phyloP scores from a whole-genome alignment of 495 filamentous ascomycete genomes.

The Acidomyces sp. region DNA sequence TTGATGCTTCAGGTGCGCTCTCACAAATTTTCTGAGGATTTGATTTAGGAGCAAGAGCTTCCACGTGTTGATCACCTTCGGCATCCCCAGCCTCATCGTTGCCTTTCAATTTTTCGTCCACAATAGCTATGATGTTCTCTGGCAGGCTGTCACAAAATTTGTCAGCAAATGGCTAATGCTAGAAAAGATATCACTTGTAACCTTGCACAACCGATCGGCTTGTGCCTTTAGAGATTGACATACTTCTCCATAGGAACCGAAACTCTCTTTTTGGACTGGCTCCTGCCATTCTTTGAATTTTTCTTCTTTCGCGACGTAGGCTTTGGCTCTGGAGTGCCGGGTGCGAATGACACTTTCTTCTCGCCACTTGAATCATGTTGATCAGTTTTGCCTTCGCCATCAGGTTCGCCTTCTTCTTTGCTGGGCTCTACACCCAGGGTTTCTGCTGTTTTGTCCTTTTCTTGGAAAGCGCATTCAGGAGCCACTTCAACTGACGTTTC shows the following conservation, averaged over 20 bases:
- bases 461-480: too few relatives aligned
- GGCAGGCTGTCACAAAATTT: too few relatives aligned
- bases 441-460: too few relatives aligned
- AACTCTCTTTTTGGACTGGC: slow-evolving; percentile 12
- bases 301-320: slow-evolving; percentile 17
- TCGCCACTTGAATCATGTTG: too few relatives aligned
- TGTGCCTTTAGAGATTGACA: too few relatives aligned
- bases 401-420: too few relatives aligned
- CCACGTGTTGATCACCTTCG: not conserved
- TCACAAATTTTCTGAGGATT: not conserved
- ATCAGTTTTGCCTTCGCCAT: too few relatives aligned
- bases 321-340: slow-evolving; percentile 17
- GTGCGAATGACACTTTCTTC: slow-evolving; percentile 11
- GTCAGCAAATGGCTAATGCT: too few relatives aligned
- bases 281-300: slow-evolving; percentile 4
- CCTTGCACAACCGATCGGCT: too few relatives aligned
- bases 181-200: too few relatives aligned
- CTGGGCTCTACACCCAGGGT: too few relatives aligned
- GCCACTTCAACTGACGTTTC: too few relatives aligned
- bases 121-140: slow-evolving; percentile 5
- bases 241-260: slow-evolving; percentile 2
- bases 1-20: not conserved
- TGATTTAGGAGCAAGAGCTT: not conserved
- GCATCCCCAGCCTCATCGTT: not conserved
- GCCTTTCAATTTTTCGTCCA: slow-evolving; percentile 1